Evolutionary conservation across 371 early-diverging fungal genomes (phyloP).

Genomic region (Saksenaea vasiformis): DNA sequence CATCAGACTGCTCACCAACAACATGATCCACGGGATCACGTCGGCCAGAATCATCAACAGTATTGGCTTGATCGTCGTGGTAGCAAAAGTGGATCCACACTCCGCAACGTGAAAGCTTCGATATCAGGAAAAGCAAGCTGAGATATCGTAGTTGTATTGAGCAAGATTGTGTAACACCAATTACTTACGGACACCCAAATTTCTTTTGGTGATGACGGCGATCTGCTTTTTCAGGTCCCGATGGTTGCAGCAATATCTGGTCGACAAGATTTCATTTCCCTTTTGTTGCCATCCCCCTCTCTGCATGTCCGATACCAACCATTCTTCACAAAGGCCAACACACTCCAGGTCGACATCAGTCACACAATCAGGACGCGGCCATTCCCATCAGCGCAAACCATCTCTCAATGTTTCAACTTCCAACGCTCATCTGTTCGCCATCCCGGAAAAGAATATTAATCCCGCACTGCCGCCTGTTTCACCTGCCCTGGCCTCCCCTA

Average conservation of each 20-base stretch:
- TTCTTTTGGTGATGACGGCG: too few species aligned
- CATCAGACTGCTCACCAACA: too few species aligned
- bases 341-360: conserved; percentile 30
- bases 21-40: too few species aligned
- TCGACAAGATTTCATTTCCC: not conserved
- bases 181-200: too few species aligned
- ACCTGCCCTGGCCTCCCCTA: conserved; percentile 2
- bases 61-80: too few species aligned
- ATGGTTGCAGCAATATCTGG: not conserved
- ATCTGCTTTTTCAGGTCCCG: too few species aligned
- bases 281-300: conserved; percentile 4
- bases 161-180: too few species aligned
- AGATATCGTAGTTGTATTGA: too few species aligned
- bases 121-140: too few species aligned
- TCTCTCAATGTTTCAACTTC: conserved; percentile 18
- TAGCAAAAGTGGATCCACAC: too few species aligned
- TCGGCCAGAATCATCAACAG: too few species aligned
- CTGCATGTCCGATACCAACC: conserved; percentile 11
- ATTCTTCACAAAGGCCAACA: conserved; percentile 5
- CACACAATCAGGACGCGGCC: conserved; percentile 18
- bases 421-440: conserved; percentile 20
- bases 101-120: too few species aligned
- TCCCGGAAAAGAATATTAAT: conserved; percentile 15
- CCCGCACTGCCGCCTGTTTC: not conserved
- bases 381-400: conserved; percentile 30